Evolutionary conservation across 305 asterid species (phyloP).

Genomic region (Solanum hybrid): DNA sequence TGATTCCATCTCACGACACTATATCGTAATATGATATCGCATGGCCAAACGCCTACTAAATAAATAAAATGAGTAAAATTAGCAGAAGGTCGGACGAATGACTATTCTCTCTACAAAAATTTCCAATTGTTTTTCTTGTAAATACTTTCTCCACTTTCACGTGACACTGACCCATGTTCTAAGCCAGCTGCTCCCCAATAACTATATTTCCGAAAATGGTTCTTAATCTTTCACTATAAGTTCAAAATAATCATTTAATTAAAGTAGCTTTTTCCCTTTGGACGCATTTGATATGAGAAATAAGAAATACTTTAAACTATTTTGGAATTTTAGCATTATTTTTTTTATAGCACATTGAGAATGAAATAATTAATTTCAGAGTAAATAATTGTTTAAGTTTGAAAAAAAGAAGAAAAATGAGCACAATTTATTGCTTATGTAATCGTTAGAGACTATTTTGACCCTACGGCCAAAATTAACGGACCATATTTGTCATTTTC

Average conservation of each 20-base stretch:
- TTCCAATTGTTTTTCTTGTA: neutral
- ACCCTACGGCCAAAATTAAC: neutral
- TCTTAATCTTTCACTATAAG: neutral
- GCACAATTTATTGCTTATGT: neutral
- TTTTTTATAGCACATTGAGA: too few relatives aligned
- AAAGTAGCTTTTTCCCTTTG: neutral
- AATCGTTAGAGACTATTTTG: neutral
- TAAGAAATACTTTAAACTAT: too few relatives aligned
- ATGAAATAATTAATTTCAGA: too few relatives aligned
- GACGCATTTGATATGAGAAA: neutral
- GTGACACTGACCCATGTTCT: neutral
- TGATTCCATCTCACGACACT: too few relatives aligned
- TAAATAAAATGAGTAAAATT: neutral
- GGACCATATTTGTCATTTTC: neutral
- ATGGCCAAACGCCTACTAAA: neutral
- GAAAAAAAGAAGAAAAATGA: neutral
- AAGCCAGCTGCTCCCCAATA: conserved; percentile 3
- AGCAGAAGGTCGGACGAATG: neutral
- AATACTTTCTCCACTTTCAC: neutral
- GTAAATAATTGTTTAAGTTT: neutral
- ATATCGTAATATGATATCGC: too few relatives aligned
- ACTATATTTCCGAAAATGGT: neutral
- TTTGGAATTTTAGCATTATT: too few relatives aligned
- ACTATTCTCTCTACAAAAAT: neutral
- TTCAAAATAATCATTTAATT: neutral